Evolutionary conservation across 2,329 filamentous ascomycete species (phyloP).

Genomic region (Xylaria sp.): DNA sequence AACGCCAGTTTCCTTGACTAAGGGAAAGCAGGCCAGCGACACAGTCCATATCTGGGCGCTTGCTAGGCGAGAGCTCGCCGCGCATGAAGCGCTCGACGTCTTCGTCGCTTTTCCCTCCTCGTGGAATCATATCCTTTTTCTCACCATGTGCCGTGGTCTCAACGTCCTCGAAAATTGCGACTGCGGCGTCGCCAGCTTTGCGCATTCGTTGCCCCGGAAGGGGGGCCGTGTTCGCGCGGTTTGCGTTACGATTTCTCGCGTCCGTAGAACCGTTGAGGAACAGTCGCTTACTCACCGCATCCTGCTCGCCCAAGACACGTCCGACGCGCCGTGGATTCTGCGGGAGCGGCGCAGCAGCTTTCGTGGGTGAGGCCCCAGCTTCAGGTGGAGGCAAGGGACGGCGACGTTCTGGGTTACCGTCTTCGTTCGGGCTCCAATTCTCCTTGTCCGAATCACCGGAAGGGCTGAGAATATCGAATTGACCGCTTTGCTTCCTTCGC

Average conservation of each 20-base stretch:
- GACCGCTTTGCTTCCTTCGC: slow-evolving; percentile 56
- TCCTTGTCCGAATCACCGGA: slow-evolving; percentile 90
- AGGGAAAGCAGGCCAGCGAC: slow-evolving; percentile 89
- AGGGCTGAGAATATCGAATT: slow-evolving; percentile 56
- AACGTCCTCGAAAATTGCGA: slow-evolving; percentile 66
- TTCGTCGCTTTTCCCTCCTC: slow-evolving; percentile 47
- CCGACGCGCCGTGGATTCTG: slow-evolving; percentile 56
- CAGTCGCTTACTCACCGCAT: slow-evolving; percentile 47
- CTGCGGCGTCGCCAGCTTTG: slow-evolving; percentile 39
- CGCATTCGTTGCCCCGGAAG: slow-evolving; percentile 47
- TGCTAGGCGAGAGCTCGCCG: slow-evolving; percentile 72
- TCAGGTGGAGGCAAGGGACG: slow-evolving; percentile 21
- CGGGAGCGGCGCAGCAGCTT: slow-evolving; percentile 30
- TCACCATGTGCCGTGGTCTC: slow-evolving; percentile 41
- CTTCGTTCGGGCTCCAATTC: slow-evolving; percentile 77
- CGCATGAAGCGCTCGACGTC: slow-evolving; percentile 82
- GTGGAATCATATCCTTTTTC: neutral
- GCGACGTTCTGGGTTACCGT: slow-evolving; percentile 51
- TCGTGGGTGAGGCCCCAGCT: slow-evolving; percentile 18
- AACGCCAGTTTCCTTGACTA: slow-evolving; percentile 91
- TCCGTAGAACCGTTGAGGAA: slow-evolving; percentile 42
- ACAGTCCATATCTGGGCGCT: slow-evolving; percentile 85
- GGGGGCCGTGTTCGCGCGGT: slow-evolving; percentile 57
- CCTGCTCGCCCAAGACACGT: slow-evolving; percentile 56
- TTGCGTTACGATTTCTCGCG: slow-evolving; percentile 46